These are phyloP conservation scores for Geotrichum restrictum DNA, from an alignment of 1,139 yeast genomes.

Conservation along the genomic window DNA sequence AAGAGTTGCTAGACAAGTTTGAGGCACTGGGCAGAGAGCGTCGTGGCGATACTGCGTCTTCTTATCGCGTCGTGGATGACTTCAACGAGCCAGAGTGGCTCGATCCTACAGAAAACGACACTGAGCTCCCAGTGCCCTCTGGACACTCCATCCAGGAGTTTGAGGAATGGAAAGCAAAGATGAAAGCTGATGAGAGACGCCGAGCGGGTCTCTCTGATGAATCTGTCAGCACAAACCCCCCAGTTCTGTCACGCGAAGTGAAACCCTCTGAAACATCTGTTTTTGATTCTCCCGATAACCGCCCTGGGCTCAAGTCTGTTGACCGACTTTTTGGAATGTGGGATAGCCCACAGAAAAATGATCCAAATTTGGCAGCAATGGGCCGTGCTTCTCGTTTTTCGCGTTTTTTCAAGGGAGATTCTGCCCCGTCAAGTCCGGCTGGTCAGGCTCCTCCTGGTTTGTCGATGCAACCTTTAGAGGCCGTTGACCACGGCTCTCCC, in stretches of 20 bases:
- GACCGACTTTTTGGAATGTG: constrained; percentile 33
- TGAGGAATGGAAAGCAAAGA: constrained; percentile 35
- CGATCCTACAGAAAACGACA: constrained; percentile 19
- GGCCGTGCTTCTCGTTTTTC: constrained; percentile 26
- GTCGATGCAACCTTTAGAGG: not conserved
- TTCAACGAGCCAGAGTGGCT: constrained; percentile 23
- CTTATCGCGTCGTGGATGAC: constrained; percentile 10
- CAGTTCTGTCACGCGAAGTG: not conserved
- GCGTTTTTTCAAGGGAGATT: constrained; percentile 27
- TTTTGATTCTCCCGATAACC: not conserved
- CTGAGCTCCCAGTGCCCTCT: constrained; percentile 18
- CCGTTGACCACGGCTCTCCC: constrained; percentile 3
- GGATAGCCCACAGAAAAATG: constrained; percentile 24
- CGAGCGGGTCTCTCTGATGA: constrained; percentile 25
- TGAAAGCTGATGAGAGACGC: constrained; percentile 30
- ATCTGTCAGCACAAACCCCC: constrained; percentile 4
- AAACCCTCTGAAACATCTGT: constrained; percentile 1
- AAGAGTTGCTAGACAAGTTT: constrained; percentile 18
- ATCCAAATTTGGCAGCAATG: constrained; percentile 6
- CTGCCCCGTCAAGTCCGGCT: constrained; percentile 13
- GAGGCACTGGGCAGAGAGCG: constrained; percentile 21
- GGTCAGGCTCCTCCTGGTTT: constrained; percentile 13
- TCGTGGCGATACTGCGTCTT: constrained; percentile 16
- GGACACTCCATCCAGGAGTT: constrained; percentile 32
- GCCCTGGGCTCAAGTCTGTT: constrained; percentile 22